A percentile compares a stretch with the other conserved stretches of the same genome.
phyloP scores from a whole-genome alignment of 805 yeast genomes.

The Ogataea nitratoaversa region DNA sequence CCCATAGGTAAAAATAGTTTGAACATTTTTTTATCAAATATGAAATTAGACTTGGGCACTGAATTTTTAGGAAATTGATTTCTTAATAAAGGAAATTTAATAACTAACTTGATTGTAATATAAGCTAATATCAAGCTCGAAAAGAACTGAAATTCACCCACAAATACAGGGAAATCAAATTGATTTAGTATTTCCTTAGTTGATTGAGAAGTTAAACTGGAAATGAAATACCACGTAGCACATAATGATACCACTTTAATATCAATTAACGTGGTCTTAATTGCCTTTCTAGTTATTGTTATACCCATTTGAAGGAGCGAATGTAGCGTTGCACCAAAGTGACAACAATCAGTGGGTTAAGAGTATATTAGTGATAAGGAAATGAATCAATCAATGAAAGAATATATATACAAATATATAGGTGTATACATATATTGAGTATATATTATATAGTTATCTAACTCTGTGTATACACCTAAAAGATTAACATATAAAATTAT shows the following conservation, averaged over 20 bases:
- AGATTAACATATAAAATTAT: too few species aligned
- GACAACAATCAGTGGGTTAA: background rate
- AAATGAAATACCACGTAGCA: constrained; percentile 55
- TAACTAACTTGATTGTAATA: constrained; percentile 9
- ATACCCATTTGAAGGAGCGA: background rate
- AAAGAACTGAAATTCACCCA: constrained; percentile 61
- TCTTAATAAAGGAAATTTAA: constrained; percentile 8
- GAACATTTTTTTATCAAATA: constrained; percentile 35
- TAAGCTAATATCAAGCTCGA: constrained; percentile 38
- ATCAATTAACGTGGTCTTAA: constrained; percentile 27
- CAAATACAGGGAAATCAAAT: constrained; percentile 57
- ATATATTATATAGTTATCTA: too few species aligned
- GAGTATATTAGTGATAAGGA: too few species aligned
- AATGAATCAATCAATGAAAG: too few species aligned
- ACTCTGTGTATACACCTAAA: too few species aligned
- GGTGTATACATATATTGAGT: too few species aligned
- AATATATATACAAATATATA: too few species aligned
- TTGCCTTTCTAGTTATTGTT: too few species aligned
- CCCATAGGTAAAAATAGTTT: constrained; percentile 60
- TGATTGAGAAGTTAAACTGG: constrained; percentile 61
- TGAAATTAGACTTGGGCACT: constrained; percentile 37
- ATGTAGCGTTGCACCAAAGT: background rate
- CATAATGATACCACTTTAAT: constrained; percentile 40
- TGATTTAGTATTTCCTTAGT: constrained; percentile 52
- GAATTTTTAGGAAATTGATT: constrained; percentile 48